Conservation (phyloP, 805 yeast species). For the Saturnispora mendoncae region DNA sequence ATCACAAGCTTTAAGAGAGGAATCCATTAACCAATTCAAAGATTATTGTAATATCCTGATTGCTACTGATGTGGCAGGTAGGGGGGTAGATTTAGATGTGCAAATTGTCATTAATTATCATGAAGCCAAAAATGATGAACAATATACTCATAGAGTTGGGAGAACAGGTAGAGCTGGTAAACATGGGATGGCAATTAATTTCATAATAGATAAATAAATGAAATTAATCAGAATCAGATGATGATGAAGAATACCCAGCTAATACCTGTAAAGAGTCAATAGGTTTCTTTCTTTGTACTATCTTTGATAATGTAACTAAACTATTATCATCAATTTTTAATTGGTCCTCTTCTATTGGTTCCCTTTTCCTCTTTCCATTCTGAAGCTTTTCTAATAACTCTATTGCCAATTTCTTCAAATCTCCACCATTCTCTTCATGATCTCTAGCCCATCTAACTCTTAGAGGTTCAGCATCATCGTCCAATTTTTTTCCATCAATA, state of each 20-base stretch:
- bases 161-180: constrained; percentile 95
- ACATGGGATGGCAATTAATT: constrained; percentile 66
- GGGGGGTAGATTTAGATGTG: constrained; percentile 92
- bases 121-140: constrained; percentile 69
- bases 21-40: constrained; percentile 55
- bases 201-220: constrained; percentile 20
- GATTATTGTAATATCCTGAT: constrained; percentile 50
- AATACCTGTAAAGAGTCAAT: constrained; percentile 1
- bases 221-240: constrained; percentile 5
- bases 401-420: constrained; percentile 46
- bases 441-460: constrained; percentile 83
- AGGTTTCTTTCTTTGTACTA: not conserved
- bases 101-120: constrained; percentile 81
- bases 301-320: not conserved
- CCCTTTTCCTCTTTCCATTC: constrained; percentile 23
- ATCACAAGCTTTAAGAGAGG: constrained; percentile 76
- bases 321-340: not conserved
- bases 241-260: not conserved
- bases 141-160: constrained; percentile 87
- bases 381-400: constrained; percentile 32
- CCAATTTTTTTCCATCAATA: constrained; percentile 40
- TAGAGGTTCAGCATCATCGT: constrained; percentile 48
- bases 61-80: constrained; percentile 93
- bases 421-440: constrained; percentile 29
- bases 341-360: not conserved